These are phyloP conservation scores for Chlorella sp. DNA, from an alignment of 139 green algal genomes.

Conservation along the genomic window DNA sequence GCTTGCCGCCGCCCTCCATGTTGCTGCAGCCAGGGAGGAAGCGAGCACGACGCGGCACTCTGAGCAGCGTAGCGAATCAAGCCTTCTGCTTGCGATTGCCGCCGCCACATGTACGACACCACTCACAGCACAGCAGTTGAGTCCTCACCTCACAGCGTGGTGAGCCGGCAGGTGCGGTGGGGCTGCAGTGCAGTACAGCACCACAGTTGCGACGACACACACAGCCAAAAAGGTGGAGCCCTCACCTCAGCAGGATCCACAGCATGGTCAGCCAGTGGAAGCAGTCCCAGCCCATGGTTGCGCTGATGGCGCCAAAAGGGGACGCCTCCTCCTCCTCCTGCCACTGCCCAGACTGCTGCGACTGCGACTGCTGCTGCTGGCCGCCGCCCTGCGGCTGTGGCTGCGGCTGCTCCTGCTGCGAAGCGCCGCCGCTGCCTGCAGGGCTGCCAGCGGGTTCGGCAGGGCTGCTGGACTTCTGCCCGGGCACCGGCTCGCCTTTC, in stretches of 20 bases:
- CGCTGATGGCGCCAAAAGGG: constrained; percentile 70
- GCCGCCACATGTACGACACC: not conserved
- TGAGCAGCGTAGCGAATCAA: not conserved
- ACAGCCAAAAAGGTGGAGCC: too few species aligned
- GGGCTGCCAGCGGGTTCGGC: not conserved
- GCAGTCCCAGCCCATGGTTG: constrained; percentile 80
- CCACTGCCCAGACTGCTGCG: not conserved
- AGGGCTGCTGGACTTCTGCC: not conserved
- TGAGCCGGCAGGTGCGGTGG: not conserved
- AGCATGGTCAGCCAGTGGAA: constrained; percentile 72
- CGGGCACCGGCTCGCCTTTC: not conserved
- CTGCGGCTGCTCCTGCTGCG: not conserved
- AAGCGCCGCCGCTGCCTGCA: not conserved
- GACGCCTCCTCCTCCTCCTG: constrained; percentile 45
- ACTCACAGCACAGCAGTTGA: not conserved
- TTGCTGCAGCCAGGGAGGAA: constrained; percentile 7
- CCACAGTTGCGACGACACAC: too few species aligned
- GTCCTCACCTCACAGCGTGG: not conserved
- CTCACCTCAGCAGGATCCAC: constrained; percentile 60
- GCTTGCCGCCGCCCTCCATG: constrained; percentile 44
- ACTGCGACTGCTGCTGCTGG: constrained; percentile 11
- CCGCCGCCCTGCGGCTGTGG: not conserved
- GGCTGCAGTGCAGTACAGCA: not conserved
- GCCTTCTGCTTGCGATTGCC: not conserved
- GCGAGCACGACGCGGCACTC: too few species aligned